Evolutionary conservation across 192 early-diverging fungal genomes (phyloP), one percentile per base, ranked within the genome.

Genomic region (Coemansia sp.): DNA sequence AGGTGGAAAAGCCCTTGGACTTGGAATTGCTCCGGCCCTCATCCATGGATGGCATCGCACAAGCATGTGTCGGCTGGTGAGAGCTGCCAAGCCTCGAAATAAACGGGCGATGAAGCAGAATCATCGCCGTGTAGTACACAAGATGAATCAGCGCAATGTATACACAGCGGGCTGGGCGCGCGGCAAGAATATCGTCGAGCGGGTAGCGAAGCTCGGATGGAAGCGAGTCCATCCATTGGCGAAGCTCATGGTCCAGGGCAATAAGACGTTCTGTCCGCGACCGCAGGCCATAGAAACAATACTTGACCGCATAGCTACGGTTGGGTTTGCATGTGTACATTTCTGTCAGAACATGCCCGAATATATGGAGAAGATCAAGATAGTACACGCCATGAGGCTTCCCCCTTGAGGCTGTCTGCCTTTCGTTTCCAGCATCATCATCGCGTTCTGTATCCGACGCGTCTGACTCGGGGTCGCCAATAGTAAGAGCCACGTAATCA

Each of bases 261-360:
- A 75, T 71, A 23, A 85, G 70, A 13, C 72, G 72, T 52, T 85
- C 74, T 6, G 63, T 65, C 10, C 72, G 66, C 47, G 80, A 77
- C 49, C 75, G 73, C 49, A 81, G 39, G 38, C 77, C 67, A 10
- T 81, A 65, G 47, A 81, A 42, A 19, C 79, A 81, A 63, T 67
- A 75, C 56, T 56, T 65, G 16, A 64, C 48, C 13, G 66, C 57
- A 57, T 70, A 75, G 56, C 56, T 61, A 45, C 71, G 67, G 56
- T 73, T 63, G 10, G 84, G 79, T 65, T 81, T 81, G 69, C 75
- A 81, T 13, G 75, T 68, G 76, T 85, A 85, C 72, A 85, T 77
- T 59, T 85, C 79, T 0, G 71, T 75, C 18, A 85, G 47, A 18
- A 79, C 64, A 41, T 78, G 79, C 19, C 79, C 72, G 38, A 81